Conservation (phyloP, 192 early-diverging fungal species). For the Gryganskiella cystojenkinii region DNA sequence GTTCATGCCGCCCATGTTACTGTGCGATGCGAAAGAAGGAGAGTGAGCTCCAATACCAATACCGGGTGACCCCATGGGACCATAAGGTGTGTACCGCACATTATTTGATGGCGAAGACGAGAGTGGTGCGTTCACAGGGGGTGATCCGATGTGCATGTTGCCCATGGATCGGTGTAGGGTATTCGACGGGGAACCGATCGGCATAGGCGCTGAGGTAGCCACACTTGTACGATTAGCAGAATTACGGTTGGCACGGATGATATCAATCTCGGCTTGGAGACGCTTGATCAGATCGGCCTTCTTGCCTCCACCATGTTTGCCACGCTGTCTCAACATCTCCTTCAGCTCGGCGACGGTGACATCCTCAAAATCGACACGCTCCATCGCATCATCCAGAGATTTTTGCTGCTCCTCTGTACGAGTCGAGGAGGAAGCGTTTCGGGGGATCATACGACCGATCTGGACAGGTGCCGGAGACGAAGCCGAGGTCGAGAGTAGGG, state of each 20-base stretch:
- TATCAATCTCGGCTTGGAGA: slow-evolving; percentile 67
- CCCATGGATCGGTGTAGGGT: slow-evolving; percentile 52
- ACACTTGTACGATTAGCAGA: slow-evolving; percentile 8
- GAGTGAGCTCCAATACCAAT: slow-evolving; percentile 9
- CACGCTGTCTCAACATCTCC: slow-evolving; percentile 74
- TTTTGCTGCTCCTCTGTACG: slow-evolving; percentile 63
- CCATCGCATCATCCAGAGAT: slow-evolving; percentile 70
- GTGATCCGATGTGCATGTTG: slow-evolving; percentile 54
- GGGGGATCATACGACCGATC: slow-evolving; percentile 38
- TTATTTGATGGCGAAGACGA: slow-evolving; percentile 38
- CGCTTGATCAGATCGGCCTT: slow-evolving; percentile 77
- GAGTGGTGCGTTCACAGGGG: slow-evolving; percentile 35
- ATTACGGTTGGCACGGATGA: slow-evolving; percentile 56
- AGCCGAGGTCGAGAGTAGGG: slow-evolving; percentile 30
- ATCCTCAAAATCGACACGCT: slow-evolving; percentile 76
- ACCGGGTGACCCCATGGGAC: slow-evolving; percentile 14
- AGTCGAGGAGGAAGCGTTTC: slow-evolving; percentile 28
- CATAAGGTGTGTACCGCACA: slow-evolving; percentile 39
- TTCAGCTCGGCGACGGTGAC: slow-evolving; percentile 81
- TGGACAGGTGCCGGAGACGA: slow-evolving; percentile 46
- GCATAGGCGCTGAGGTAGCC: slow-evolving; percentile 9
- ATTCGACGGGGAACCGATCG: slow-evolving; percentile 14
- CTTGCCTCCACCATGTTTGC: slow-evolving; percentile 76
- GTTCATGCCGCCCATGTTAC: neutral
- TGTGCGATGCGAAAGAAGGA: neutral